Base-by-base conservation (phyloP, 2,329 filamentous ascomycete genomes). In the Fusarium nodosum region DNA sequence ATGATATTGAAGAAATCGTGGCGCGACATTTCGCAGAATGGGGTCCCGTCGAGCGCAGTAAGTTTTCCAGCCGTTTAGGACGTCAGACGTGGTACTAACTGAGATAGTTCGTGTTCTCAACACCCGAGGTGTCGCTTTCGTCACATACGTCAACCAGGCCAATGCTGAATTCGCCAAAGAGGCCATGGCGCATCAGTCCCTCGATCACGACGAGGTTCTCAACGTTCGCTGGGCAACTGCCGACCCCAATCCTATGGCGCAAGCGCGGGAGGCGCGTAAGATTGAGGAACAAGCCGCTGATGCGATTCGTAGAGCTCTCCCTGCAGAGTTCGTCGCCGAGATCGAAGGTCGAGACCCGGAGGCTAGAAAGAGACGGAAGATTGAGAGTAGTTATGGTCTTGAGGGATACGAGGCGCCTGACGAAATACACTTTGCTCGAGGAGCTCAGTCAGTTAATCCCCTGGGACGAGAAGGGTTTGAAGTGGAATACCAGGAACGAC, bases 201-300 rank as follows among this genome's bases (percentile, higher is more conserved):
- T 99, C 30, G 96, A 99, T 75, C 91, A 98, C 79, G 91, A 89
- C 67, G 96, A 99, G 81, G 90, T 97, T 24, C 83, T 99, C 28
- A 99, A 99, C 79, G 94, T 99, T 48, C 87, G 97, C 68, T 99
- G 96, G 96, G 96, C 96, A 42, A 99, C 96, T 0, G 92, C 93
- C 9, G 96, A 99, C 77, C 96, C 96, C 2, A 99, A 99, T 73
- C 96, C 96, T 0, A 90, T 96, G 84, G 94, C 95, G 3, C 93
- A 97, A 79, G 97, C 97, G 69, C 87, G 97, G 64, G 96, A 99
- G 80, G 95, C 92, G 4, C 86, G 91, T 39, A 87, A 91, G 41
- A 91, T 99, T 64, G 96, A 99, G 77, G 96, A 99, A 77, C 96
- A 99, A 79, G 96, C 96, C 3, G 96, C 96, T 0, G 96, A 97